phyloP scores from a whole-genome alignment of 495 filamentous ascomycete species.

The Lophiostoma macrostomum region DNA sequence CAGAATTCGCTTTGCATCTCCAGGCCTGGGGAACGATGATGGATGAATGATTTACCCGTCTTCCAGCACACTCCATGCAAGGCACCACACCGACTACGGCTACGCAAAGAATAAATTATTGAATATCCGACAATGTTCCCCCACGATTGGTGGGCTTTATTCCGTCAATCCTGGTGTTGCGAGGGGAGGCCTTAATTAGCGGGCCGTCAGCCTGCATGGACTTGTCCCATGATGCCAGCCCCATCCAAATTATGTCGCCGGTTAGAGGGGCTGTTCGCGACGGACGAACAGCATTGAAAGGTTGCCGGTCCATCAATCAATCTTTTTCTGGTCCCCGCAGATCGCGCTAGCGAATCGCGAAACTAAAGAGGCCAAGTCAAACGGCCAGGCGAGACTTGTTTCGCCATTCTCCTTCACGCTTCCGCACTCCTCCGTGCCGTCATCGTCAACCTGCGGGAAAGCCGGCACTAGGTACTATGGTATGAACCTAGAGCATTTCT shows the following conservation, averaged over 20 bases:
- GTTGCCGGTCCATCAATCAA: neutral
- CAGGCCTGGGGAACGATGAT: neutral
- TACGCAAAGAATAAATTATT: neutral
- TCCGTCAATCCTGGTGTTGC: neutral
- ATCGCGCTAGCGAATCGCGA: constrained; percentile 19
- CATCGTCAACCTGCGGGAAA: constrained; percentile 24
- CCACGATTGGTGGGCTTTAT: neutral
- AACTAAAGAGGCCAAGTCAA: constrained; percentile 12
- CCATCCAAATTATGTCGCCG: neutral
- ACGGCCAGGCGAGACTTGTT: constrained; percentile 16
- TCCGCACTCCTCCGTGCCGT: constrained; percentile 12
- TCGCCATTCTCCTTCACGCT: constrained; percentile 18
- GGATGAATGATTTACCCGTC: constrained; percentile 27
- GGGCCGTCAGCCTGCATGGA: constrained; percentile 18
- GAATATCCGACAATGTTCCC: neutral
- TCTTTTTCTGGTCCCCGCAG: constrained; percentile 4
- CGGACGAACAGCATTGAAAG: neutral
- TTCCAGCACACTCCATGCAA: constrained; percentile 18
- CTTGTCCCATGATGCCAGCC: neutral
- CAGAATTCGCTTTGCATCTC: constrained; percentile 1
- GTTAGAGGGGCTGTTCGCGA: neutral
- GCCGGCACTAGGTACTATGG: constrained; percentile 28
- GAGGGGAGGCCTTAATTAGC: constrained; percentile 6
- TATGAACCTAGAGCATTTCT: constrained; percentile 10
- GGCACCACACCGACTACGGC: constrained; percentile 17